Conservation (phyloP, 345 rosid genomes). For the Hibiscus trionum region DNA sequence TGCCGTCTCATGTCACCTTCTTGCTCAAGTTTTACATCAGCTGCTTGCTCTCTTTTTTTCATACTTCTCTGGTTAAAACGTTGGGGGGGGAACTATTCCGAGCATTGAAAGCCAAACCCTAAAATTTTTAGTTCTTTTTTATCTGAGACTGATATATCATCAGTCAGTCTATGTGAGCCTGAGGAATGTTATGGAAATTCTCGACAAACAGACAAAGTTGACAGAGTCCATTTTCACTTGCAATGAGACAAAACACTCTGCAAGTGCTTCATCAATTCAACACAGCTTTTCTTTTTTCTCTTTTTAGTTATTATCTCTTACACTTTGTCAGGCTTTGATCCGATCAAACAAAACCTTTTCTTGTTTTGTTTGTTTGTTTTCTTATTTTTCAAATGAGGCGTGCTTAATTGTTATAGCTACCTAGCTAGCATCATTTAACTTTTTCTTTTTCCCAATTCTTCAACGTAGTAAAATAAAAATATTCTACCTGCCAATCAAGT, state of each 20-base stretch:
- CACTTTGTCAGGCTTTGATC: slow-evolving; percentile 27
- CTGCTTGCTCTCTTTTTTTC: no score
- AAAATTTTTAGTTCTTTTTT: no score
- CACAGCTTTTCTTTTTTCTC: slow-evolving; percentile 13
- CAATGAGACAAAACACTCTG: slow-evolving; percentile 23
- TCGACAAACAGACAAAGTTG: slow-evolving; percentile 42
- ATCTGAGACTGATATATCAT: no score
- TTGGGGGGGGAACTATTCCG: no score
- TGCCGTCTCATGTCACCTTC: background rate
- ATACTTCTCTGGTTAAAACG: no score
- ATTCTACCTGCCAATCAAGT: accelerated
- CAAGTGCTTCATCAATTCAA: slow-evolving; percentile 16
- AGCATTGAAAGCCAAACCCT: background rate
- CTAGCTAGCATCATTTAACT: slow-evolving; percentile 9
- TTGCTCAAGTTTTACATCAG: no score
- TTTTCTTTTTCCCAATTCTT: no score
- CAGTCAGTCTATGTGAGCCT: no score
- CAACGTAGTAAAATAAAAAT: no score
- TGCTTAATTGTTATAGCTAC: slow-evolving; percentile 35
- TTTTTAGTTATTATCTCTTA: slow-evolving; percentile 3
- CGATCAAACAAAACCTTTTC: slow-evolving; percentile 11
- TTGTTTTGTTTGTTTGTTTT: background rate
- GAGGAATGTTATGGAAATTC: slow-evolving; percentile 20
- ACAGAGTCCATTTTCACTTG: slow-evolving; percentile 27
- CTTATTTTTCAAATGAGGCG: slow-evolving; percentile 28